phyloP scores from a whole-genome alignment of 768 basidiomycete species.

The Lyophyllum shimeji region DNA sequence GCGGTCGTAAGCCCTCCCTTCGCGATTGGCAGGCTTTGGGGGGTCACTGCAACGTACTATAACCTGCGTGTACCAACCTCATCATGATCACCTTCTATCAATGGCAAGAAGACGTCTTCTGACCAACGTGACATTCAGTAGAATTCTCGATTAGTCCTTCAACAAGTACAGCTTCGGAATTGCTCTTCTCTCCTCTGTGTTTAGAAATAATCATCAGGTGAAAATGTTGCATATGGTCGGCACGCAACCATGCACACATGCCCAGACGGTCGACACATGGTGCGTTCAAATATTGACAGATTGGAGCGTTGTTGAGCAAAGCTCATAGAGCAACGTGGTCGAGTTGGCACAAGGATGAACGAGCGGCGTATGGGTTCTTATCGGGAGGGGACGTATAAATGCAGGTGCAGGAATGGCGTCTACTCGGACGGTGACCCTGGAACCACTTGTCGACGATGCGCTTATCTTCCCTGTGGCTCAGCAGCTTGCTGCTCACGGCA shows the following conservation, averaged over 20 bases:
- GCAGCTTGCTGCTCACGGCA: conserved; percentile 5
- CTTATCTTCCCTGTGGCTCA: neutral
- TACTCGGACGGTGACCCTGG: neutral
- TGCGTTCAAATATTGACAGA: neutral
- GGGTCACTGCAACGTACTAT: no score
- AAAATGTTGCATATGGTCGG: neutral
- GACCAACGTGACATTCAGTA: neutral
- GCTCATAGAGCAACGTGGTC: neutral
- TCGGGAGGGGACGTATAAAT: no score
- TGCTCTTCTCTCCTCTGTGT: neutral
- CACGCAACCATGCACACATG: neutral
- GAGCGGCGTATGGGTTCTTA: no score
- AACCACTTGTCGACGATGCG: neutral
- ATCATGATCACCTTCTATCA: neutral
- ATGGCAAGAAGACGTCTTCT: neutral
- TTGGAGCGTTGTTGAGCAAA: neutral
- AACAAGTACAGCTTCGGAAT: neutral
- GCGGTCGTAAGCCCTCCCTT: no score
- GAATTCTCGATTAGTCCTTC: neutral
- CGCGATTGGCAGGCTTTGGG: no score
- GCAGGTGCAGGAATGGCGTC: neutral
- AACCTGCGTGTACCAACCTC: no score
- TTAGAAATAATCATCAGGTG: neutral
- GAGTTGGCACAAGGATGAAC: neutral
- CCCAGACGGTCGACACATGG: neutral